Base-by-base conservation (phyloP, 257 asterid genomes). In the Phtheirospermum japonicum region DNA sequence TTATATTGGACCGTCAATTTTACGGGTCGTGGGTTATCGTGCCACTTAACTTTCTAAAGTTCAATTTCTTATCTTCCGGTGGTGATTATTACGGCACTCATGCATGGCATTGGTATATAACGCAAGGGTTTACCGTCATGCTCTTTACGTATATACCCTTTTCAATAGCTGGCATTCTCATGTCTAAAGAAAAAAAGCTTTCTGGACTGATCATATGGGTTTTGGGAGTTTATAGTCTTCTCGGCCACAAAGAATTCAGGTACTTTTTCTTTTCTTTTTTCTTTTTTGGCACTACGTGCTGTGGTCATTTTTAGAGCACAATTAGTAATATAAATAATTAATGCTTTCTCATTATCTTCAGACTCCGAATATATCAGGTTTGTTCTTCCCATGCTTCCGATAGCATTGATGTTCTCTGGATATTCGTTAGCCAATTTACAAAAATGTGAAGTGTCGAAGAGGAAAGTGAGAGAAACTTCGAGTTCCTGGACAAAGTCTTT, bases 231-330 rank as follows among this genome's bases (percentile, higher is more conserved):
- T 93, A 93, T 75, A 93, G 97, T 76, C 67, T 93, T 65, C 88
- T 89, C 39, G 96, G 99, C 55, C 99, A 93, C 86, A 93, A 93
- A 76, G 99, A 93, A 67, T 93, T 93, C 88, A 93, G 99, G 97
- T 93, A 76, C 61, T 23, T 64, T 56, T 50, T 18, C 9, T 49
- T 18, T 17, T 0, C 5, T 10, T 45, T n/a, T 0, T 46, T 45
- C 14, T 46, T 40, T 40, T 10, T 36, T 13, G 18, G 46, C 6
- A 48, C 20, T 45, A 2, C 39, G 13, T 32, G 62, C 19, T 34
- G 31, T 60, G 52, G 64, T 19, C 26, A 40, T 52, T 20, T 50
- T 50, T 57, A n/a, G 65, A 34, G 59, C 48, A 20, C 32, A 55
- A 46, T 66, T 61, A 54, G 40, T 64, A 57, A 45, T 69, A 23